Percentiles rank a stretch among this genome's conserved stretches.
These are phyloP conservation scores for Boletus vinaceobasis DNA, from an alignment of 768 basidiomycete genomes.

Conservation along the genomic window DNA sequence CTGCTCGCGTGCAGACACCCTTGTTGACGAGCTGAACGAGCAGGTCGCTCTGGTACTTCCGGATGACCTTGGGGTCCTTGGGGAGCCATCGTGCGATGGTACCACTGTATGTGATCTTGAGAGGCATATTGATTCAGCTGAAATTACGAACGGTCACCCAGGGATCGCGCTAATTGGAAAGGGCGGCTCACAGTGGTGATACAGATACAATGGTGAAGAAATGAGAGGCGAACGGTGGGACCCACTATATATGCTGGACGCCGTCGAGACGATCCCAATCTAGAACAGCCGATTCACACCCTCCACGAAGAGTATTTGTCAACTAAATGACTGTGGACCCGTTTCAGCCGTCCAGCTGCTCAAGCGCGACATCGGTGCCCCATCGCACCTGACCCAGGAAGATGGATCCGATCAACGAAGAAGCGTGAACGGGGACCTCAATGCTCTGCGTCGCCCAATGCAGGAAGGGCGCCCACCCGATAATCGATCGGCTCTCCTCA, in stretches of 20 bases:
- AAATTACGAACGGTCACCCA: background rate
- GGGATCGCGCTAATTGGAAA: background rate
- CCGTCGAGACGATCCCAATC: too few species aligned
- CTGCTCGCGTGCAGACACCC: conserved; percentile 7
- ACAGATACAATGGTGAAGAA: background rate
- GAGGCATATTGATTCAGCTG: conserved; percentile 14
- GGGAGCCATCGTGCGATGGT: conserved; percentile 21
- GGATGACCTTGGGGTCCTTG: conserved; percentile 3
- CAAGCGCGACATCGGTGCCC: background rate
- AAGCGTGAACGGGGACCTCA: background rate
- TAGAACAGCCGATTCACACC: background rate
- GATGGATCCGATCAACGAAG: background rate
- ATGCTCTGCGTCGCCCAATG: background rate
- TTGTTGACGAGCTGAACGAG: conserved; percentile 21
- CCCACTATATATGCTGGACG: conserved; percentile 1
- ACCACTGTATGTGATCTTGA: conserved; percentile 18
- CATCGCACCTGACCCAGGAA: background rate
- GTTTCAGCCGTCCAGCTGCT: background rate
- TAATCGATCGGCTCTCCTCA: background rate
- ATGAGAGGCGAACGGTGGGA: background rate
- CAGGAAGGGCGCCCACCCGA: background rate
- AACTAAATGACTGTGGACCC: background rate
- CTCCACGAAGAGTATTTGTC: background rate
- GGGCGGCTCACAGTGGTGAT: background rate
- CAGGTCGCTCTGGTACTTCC: conserved; percentile 18